Percentiles rank a stretch among this genome's conserved stretches.
Conservation (phyloP, 768 basidiomycete species). For the Auricularia cornea region DNA sequence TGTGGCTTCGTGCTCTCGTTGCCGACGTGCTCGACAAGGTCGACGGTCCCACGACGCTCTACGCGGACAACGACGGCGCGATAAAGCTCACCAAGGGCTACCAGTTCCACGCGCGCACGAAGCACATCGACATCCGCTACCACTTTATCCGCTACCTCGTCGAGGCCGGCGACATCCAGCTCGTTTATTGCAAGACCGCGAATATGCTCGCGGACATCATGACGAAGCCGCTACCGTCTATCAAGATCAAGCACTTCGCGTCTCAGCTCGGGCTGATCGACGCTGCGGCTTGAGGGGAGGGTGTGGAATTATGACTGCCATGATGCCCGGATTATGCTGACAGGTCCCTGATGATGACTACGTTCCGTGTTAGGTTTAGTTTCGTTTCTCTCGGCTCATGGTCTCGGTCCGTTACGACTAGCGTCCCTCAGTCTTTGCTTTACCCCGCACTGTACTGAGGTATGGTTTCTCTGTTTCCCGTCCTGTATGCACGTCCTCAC, state of each 20-base stretch:
- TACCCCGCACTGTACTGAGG: no score
- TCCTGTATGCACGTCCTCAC: no score
- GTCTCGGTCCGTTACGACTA: no score
- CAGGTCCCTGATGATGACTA: no score
- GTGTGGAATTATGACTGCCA: slow-evolving; percentile 1
- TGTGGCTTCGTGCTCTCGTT: slow-evolving; percentile 12
- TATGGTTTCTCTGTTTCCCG: no score
- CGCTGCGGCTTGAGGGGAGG: slow-evolving; percentile 8
- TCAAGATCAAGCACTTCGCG: slow-evolving; percentile 4
- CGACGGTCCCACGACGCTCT: slow-evolving; percentile 8
- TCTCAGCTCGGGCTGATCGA: not conserved
- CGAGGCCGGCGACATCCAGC: slow-evolving; percentile 13
- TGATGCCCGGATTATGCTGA: no score
- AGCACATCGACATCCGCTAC: slow-evolving; percentile 4
- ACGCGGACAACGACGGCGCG: slow-evolving; percentile 18
- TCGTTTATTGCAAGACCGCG: slow-evolving; percentile 23
- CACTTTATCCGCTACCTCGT: slow-evolving; percentile 17
- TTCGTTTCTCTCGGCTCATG: no score
- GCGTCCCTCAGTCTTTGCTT: no score
- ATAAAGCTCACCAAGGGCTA: slow-evolving; percentile 12
- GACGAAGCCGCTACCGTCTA: slow-evolving; percentile 26
- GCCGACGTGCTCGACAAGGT: not conserved
- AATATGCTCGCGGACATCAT: slow-evolving; percentile 34
- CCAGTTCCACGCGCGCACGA: not conserved
- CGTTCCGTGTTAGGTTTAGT: no score